Conservation (phyloP, 805 yeast species). For the Dipodascus geniculatus region DNA sequence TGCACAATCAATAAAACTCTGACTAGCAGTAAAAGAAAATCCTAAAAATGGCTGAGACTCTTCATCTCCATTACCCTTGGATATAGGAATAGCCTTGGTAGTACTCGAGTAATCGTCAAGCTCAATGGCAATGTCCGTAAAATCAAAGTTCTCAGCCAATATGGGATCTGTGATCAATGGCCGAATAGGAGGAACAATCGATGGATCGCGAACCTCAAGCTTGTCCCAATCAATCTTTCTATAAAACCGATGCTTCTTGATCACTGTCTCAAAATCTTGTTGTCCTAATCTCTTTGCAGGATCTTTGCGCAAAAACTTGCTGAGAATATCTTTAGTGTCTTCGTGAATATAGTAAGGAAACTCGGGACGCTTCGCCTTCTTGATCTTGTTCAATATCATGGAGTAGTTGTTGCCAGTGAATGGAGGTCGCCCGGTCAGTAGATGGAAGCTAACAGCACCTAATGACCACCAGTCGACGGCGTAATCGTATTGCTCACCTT, state of each 20-base stretch:
- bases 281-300: slow-evolving; percentile 56
- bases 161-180: slow-evolving; percentile 75
- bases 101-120: not conserved
- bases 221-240: slow-evolving; percentile 62
- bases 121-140: slow-evolving; percentile 45
- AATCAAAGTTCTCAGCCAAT: slow-evolving; percentile 79
- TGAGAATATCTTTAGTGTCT: slow-evolving; percentile 68
- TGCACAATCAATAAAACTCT: slow-evolving; percentile 23
- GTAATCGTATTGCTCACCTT: slow-evolving; percentile 65
- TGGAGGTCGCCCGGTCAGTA: slow-evolving; percentile 80
- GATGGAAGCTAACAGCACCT: slow-evolving; percentile 70
- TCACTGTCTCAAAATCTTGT: slow-evolving; percentile 35
- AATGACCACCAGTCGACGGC: slow-evolving; percentile 89
- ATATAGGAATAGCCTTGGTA: slow-evolving; percentile 7
- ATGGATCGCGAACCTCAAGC: slow-evolving; percentile 37
- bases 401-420: slow-evolving; percentile 76
- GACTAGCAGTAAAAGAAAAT: slow-evolving; percentile 29
- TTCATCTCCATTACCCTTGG: slow-evolving; percentile 1
- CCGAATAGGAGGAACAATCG: slow-evolving; percentile 57
- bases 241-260: slow-evolving; percentile 62
- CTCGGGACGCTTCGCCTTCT: slow-evolving; percentile 48
- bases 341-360: slow-evolving; percentile 66
- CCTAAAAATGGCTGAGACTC: slow-evolving; percentile 18
- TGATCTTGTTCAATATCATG: slow-evolving; percentile 62
- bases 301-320: slow-evolving; percentile 54